Base-by-base conservation (phyloP, 179 eudicot species). In the Spinacia oleracea region DNA sequence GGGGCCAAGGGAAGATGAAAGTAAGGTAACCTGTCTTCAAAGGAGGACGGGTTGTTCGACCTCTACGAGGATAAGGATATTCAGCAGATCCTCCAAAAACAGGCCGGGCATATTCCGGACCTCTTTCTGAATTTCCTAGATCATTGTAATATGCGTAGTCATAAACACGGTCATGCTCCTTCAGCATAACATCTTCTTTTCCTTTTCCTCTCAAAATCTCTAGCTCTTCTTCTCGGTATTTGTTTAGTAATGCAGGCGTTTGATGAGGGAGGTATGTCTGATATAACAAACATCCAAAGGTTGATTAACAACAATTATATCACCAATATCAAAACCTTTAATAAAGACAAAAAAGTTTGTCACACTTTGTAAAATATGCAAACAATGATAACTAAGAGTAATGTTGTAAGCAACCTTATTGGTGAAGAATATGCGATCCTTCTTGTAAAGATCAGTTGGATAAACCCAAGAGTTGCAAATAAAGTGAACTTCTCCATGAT, bases 151-250 rank as follows among this genome's bases (percentile, higher is more conserved):
- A 80, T 40, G 90, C 98, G 75, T 93, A 93, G 79, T 93, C 98
- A 70, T 93, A 93, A 1, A 93, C 85, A n/a, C 97, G 89, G 53
- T 93, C 98, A 94, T 93, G 89, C 82, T 91, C 91, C 78, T 90
- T 70, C 1, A 85, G 88, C 80, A 51, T 72, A 4, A 0, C 75
- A 71, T 81, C 72, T 46, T 91, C 94, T 32, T 81, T 74, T 74
- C 98, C 97, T 74, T 79, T 82, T 76, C 98, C 97, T 77, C 94
- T 83, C 70, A 89, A 63, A n/a, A 35, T 81, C 70, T 75, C 81
- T 43, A 93, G 70, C 67, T 93, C 98, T 65, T 88, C 89, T 72
- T 90, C 85, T 80, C 97, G 84, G n/a, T 83, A 87, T 23, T 56
- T 70, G 15, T 29, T 60, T 1, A 93, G 83, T 5, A 87, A 64